Conservation (phyloP, 805 yeast species). For the Zygoascus tannicola region DNA sequence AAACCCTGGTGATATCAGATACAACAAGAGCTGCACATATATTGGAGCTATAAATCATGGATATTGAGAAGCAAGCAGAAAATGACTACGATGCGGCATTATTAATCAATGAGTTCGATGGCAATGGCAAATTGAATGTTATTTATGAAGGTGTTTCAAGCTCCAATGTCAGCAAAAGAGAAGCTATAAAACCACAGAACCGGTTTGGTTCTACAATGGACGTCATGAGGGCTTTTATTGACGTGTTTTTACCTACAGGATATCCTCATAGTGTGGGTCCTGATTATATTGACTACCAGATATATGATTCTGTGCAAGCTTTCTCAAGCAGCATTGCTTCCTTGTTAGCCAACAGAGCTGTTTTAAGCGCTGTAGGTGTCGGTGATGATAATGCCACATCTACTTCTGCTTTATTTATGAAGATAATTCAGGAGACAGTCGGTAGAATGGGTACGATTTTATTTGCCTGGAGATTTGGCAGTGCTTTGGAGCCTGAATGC, state of each 20-base stretch:
- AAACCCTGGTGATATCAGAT: no score
- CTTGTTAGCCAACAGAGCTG: constrained; percentile 29
- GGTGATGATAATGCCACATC: constrained; percentile 30
- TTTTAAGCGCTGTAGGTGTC: constrained; percentile 29
- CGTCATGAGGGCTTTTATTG: constrained; percentile 13
- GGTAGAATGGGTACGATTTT: constrained; percentile 30
- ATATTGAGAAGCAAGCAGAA: not conserved
- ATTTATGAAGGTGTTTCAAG: constrained; percentile 13
- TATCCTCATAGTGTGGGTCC: constrained; percentile 27
- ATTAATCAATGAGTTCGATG: constrained; percentile 15
- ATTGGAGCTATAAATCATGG: no score
- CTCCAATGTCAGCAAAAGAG: not conserved
- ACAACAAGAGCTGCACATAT: no score
- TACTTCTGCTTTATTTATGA: constrained; percentile 30
- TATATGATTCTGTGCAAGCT: constrained; percentile 31
- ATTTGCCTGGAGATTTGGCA: constrained; percentile 30
- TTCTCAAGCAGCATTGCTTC: constrained; percentile 28
- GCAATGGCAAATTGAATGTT: constrained; percentile 16
- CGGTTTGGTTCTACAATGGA: constrained; percentile 1
- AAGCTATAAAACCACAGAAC: constrained; percentile 1
- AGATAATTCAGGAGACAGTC: constrained; percentile 29
- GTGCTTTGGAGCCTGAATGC: constrained; percentile 29
- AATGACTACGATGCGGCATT: constrained; percentile 1
- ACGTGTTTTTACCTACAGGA: constrained; percentile 30
- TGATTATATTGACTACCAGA: constrained; percentile 29